phyloP scores from a whole-genome alignment of 768 basidiomycete species.

The Tephrocybe sp. region DNA sequence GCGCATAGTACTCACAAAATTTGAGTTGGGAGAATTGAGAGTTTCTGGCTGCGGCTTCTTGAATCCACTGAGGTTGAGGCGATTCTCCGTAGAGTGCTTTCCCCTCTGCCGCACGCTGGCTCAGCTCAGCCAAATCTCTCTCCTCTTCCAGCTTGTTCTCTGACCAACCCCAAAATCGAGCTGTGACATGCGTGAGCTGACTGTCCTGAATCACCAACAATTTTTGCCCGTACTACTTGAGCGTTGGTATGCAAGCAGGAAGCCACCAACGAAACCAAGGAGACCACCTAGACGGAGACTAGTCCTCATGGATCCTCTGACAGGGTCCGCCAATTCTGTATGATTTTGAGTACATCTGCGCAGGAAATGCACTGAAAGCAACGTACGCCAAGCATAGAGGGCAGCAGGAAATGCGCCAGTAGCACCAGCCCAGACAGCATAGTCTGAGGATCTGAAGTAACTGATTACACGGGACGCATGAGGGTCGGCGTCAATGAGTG shows the following conservation, averaged over 20 bases:
- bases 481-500: slow-evolving; percentile 93
- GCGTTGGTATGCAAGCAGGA: slow-evolving; percentile 89
- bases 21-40: slow-evolving; percentile 93
- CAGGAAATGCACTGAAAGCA: slow-evolving; percentile 4
- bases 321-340: slow-evolving; percentile 50
- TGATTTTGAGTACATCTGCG: slow-evolving; percentile 8
- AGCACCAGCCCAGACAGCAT: slow-evolving; percentile 75
- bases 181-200: slow-evolving; percentile 33
- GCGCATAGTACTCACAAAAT: slow-evolving; percentile 58
- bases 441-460: slow-evolving; percentile 88
- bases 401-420: slow-evolving; percentile 82
- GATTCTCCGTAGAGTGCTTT: slow-evolving; percentile 87
- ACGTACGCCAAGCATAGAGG: slow-evolving; percentile 80
- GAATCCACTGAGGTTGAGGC: slow-evolving; percentile 79
- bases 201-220: neutral
- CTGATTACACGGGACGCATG: slow-evolving; percentile 83
- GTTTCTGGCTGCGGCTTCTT: slow-evolving; percentile 83
- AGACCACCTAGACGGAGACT: slow-evolving; percentile 56
- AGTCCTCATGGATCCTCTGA: slow-evolving; percentile 35
- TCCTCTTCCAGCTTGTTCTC: slow-evolving; percentile 85
- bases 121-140: slow-evolving; percentile 75
- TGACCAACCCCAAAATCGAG: slow-evolving; percentile 94
- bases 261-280: slow-evolving; percentile 87
- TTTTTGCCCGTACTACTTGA: slow-evolving; percentile 71
- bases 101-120: slow-evolving; percentile 69